Conservation (phyloP, 1,284 basidiomycete species). For the Ustilago vetiveriae region DNA sequence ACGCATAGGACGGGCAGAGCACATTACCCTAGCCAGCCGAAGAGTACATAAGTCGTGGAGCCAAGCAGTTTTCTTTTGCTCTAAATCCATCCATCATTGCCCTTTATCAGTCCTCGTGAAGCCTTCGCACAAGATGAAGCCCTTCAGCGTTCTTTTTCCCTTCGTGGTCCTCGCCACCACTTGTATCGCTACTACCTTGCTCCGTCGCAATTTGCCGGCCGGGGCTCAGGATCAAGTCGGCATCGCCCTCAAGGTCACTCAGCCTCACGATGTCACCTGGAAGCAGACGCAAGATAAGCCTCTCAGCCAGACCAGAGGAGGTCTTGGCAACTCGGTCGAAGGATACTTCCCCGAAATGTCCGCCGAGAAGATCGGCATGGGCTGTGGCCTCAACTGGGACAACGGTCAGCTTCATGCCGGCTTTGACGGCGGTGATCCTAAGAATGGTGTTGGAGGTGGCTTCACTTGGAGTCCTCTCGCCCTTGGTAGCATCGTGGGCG, state of each 20-base stretch:
- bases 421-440: conserved; percentile 25
- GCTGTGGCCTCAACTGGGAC: conserved; percentile 28
- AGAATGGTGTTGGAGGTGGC: conserved; percentile 22
- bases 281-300: conserved; percentile 4
- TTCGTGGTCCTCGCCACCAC: not conserved
- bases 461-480: conserved; percentile 14
- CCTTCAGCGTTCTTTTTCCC: conserved; percentile 8
- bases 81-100: too few relatives aligned
- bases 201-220: not conserved
- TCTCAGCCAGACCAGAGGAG: conserved; percentile 1
- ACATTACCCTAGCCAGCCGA: too few relatives aligned
- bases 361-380: conserved; percentile 8
- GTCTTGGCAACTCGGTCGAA: conserved; percentile 15
- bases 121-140: conserved; percentile 5
- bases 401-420: conserved; percentile 22
- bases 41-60: not conserved
- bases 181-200: not conserved
- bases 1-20: too few relatives aligned
- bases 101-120: too few relatives aligned
- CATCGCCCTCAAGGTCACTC: too few relatives aligned
- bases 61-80: too few relatives aligned
- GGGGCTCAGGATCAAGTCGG: too few relatives aligned
- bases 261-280: conserved; percentile 5
- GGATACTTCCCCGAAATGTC: conserved; percentile 26
- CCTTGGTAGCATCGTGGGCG: conserved; percentile 12